Percentiles rank a stretch among this genome's conserved stretches.
Evolutionary conservation across 2,329 filamentous ascomycete species (phyloP).

Genomic region (Claviceps purpurea): DNA sequence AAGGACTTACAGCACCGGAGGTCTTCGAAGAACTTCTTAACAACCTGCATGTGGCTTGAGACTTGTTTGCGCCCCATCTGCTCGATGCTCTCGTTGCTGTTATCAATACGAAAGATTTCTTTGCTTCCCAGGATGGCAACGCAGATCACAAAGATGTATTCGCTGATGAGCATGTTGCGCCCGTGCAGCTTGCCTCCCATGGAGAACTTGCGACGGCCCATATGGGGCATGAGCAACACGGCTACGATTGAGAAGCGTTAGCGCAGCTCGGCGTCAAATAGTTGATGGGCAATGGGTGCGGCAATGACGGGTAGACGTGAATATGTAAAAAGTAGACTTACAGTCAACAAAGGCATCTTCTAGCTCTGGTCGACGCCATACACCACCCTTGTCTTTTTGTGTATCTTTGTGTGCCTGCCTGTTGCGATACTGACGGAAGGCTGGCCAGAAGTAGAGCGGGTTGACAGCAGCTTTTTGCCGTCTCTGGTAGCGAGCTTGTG

Average conservation of each 20-base stretch:
- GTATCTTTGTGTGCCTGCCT: constrained; percentile 51
- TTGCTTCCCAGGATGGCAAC: constrained; percentile 26
- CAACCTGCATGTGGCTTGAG: constrained; percentile 57
- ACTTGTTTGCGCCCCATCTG: constrained; percentile 49
- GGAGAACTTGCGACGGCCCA: constrained; percentile 53
- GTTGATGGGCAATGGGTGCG: neutral
- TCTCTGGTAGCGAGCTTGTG: constrained; percentile 22
- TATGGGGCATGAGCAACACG: constrained; percentile 49
- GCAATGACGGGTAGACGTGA: neutral
- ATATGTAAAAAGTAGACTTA: constrained; percentile 22
- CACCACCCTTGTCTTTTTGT: constrained; percentile 47
- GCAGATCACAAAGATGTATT: constrained; percentile 43
- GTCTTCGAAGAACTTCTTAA: constrained; percentile 52
- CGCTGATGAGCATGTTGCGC: constrained; percentile 56
- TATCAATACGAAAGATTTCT: constrained; percentile 29
- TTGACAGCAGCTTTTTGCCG: constrained; percentile 31
- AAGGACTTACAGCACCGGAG: constrained; percentile 47
- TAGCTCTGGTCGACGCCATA: constrained; percentile 35
- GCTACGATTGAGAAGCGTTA: constrained; percentile 22
- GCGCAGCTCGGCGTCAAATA: constrained; percentile 1
- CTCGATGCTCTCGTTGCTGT: constrained; percentile 29
- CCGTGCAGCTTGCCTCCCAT: constrained; percentile 51
- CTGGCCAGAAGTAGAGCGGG: constrained; percentile 47
- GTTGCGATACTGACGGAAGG: constrained; percentile 52
- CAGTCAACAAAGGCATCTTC: constrained; percentile 57